A percentile compares a stretch with the other conserved stretches of the same genome.
phyloP scores from a whole-genome alignment of 2,329 filamentous ascomycete genomes.

The Cordyceps cateniannulata region DNA sequence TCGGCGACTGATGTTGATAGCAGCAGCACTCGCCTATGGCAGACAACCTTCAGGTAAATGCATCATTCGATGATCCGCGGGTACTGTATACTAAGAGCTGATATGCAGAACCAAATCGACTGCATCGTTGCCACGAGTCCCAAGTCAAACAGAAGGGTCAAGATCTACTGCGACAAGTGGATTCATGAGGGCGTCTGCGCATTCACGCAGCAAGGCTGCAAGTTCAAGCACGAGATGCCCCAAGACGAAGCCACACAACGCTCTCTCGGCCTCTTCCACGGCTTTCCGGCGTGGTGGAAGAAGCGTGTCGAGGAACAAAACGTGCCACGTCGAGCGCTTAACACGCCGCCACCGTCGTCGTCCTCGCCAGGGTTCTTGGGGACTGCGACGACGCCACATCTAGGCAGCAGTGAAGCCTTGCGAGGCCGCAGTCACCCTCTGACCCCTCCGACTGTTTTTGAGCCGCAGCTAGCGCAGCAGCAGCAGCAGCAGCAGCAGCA shows the following conservation, averaged over 20 bases:
- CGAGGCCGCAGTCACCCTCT: neutral
- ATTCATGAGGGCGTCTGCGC: conserved; percentile 79
- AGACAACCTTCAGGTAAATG: conserved; percentile 3
- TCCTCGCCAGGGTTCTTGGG: neutral
- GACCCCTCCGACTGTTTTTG: neutral
- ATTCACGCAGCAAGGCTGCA: conserved; percentile 79
- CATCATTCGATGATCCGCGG: neutral
- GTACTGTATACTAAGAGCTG: conserved; percentile 12
- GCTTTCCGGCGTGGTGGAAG: conserved; percentile 55
- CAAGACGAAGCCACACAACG: conserved; percentile 57
- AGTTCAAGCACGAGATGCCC: conserved; percentile 89
- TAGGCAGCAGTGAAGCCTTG: neutral
- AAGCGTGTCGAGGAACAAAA: conserved; percentile 41
- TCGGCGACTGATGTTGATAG: neutral
- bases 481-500: no score
- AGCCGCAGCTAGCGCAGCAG: neutral
- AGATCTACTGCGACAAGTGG: conserved; percentile 86
- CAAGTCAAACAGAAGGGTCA: conserved; percentile 42
- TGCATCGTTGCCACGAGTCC: conserved; percentile 26
- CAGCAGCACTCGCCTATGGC: neutral
- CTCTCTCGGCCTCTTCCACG: conserved; percentile 63
- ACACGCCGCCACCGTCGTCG: neutral
- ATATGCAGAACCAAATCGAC: conserved; percentile 27
- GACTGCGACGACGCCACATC: neutral
- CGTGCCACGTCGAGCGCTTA: neutral